These are phyloP conservation scores for Penicillium macrosclerotiorum DNA, from an alignment of 495 filamentous ascomycete species.

Conservation along the genomic window DNA sequence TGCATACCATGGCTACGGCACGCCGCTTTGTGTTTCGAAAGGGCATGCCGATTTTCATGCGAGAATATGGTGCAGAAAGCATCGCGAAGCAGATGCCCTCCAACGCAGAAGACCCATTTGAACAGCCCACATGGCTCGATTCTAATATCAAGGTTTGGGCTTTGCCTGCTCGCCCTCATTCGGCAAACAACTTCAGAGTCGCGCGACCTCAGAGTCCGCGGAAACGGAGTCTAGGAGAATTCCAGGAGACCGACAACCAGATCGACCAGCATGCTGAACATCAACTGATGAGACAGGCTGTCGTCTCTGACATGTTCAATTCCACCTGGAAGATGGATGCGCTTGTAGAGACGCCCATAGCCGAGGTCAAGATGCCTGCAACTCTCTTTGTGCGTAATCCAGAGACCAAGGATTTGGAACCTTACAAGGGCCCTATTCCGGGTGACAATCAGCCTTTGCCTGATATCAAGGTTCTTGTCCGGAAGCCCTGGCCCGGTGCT, in stretches of 20 bases:
- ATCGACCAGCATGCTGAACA: conserved; percentile 33
- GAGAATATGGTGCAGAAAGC: conserved; percentile 58
- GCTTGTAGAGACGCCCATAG: conserved; percentile 60
- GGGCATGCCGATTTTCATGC: conserved; percentile 64
- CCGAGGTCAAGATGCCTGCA: conserved; percentile 64
- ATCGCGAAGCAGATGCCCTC: conserved; percentile 14
- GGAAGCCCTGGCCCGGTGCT: conserved; percentile 81
- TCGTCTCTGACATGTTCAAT: conserved; percentile 80
- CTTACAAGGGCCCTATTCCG: conserved; percentile 65
- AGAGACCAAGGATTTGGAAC: conserved; percentile 60
- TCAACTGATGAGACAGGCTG: conserved; percentile 51
- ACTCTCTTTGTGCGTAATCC: conserved; percentile 66
- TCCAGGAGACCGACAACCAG: conserved; percentile 30
- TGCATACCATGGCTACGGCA: conserved; percentile 76
- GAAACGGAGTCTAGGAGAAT: conserved; percentile 64
- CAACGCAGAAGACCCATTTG: conserved; percentile 31
- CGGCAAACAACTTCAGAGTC: background rate
- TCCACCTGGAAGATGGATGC: conserved; percentile 71
- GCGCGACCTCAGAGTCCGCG: conserved; percentile 37
- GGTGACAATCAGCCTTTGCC: conserved; percentile 47
- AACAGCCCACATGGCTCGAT: conserved; percentile 70
- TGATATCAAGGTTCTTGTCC: conserved; percentile 71
- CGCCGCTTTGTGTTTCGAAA: conserved; percentile 86
- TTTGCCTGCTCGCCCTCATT: conserved; percentile 53
- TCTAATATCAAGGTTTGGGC: conserved; percentile 79